Conservation (phyloP, 2,329 filamentous ascomycete genomes). For the Alternaria atra region DNA sequence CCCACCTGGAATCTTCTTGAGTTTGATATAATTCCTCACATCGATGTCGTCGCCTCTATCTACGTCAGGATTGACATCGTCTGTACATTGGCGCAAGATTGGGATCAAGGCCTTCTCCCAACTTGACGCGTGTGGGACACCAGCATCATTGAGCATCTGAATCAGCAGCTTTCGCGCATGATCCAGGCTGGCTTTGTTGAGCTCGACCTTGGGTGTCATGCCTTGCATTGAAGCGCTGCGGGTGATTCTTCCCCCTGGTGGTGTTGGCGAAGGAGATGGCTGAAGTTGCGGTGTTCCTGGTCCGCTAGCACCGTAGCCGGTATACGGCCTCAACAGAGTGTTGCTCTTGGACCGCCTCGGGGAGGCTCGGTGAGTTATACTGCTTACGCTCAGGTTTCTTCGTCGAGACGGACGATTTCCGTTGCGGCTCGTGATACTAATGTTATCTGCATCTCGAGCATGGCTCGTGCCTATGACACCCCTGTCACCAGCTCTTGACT, state of each 20-base stretch:
- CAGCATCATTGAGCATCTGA: conserved; percentile 81
- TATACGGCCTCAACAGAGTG: conserved; percentile 61
- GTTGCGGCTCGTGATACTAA: conserved; percentile 72
- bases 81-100: conserved; percentile 87
- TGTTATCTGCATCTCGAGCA: conserved; percentile 69
- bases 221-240: conserved; percentile 86
- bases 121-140: conserved; percentile 74
- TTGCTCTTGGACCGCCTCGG: conserved; percentile 70
- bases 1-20: conserved; percentile 95
- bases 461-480: conserved; percentile 69
- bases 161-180: conserved; percentile 87
- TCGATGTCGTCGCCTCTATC: conserved; percentile 94
- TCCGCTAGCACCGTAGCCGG: conserved; percentile 49
- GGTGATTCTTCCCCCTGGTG: conserved; percentile 56
- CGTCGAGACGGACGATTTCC: conserved; percentile 71
- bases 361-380: conserved; percentile 75
- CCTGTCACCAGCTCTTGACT: conserved; percentile 76
- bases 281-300: conserved; percentile 35
- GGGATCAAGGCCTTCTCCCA: conserved; percentile 94
- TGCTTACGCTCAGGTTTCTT: conserved; percentile 85
- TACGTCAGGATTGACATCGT: conserved; percentile 93
- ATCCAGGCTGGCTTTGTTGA: conserved; percentile 86
- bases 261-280: conserved; percentile 37
- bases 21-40: conserved; percentile 94
- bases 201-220: conserved; percentile 77